phyloP scores from a whole-genome alignment of 2,329 filamentous ascomycete genomes.

The Ceratocystis cacaofunesta region DNA sequence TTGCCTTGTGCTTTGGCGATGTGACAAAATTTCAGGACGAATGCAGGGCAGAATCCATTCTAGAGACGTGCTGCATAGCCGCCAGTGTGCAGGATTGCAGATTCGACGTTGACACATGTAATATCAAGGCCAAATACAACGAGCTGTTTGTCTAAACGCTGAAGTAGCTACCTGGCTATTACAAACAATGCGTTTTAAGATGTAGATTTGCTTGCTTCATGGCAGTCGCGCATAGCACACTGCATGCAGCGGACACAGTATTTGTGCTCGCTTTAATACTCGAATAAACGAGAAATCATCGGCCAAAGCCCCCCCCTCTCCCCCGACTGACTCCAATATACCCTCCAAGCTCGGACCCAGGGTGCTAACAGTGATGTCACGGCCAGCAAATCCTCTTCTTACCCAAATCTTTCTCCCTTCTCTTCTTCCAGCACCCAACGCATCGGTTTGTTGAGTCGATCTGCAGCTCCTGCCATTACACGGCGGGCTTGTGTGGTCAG shows the following conservation, averaged over 20 bases:
- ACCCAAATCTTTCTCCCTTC: neutral
- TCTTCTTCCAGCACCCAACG: neutral
- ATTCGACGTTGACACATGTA: slow-evolving; percentile 2
- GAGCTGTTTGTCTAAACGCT: too few species aligned
- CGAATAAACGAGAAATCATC: neutral
- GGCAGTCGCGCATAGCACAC: neutral
- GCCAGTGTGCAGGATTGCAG: neutral
- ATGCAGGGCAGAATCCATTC: neutral
- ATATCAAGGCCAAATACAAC: neutral
- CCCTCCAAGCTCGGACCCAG: neutral
- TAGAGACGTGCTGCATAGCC: neutral
- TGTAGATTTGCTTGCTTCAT: neutral
- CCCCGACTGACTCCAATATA: neutral
- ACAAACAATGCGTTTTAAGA: neutral
- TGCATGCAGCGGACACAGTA: neutral
- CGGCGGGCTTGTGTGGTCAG: neutral
- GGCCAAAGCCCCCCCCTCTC: neutral
- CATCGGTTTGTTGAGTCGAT: neutral
- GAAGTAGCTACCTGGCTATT: neutral
- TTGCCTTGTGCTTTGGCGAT: neutral
- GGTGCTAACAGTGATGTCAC: neutral
- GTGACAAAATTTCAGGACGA: neutral
- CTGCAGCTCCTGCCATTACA: neutral
- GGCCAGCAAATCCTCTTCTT: neutral
- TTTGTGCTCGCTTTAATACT: neutral